Evolutionary conservation across 345 rosid species (phyloP), one percentile per base, ranked within the genome.

Genomic region (Turnera subulata): DNA sequence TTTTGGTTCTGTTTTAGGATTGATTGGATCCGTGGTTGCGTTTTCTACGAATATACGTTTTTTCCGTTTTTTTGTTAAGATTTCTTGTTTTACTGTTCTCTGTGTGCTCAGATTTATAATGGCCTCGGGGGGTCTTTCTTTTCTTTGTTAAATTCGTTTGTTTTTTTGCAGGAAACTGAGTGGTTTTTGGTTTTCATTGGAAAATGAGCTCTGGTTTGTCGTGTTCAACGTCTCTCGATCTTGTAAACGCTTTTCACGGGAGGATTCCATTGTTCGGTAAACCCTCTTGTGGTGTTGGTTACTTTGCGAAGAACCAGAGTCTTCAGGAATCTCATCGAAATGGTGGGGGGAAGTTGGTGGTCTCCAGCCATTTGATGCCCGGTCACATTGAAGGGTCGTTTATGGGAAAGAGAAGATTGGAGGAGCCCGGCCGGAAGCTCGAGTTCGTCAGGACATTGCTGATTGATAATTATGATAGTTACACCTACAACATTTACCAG

Each of bases 381-480:
- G 77, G 82, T 29, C 84, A 62, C 38, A 46, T 79, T 46, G 89
- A 89, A 66, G 88, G 78, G 66, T 69, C 79, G 14, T 76, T 71
- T 56, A 63, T 67, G 66, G 76, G 75, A 26, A 73, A 64, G 66
- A 72, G 72, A 61, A 63, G 50, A 35, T 54, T 72, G 54, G 65
- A 73, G 61, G 84, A 76, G 59, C 57, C 80, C 47, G 68, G 64
- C n/a, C 65, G 17, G 53, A 89, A 75, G 73, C 60, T 79, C 55
- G 85, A 83, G 16, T 70, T 69, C 53, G 88, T 89, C 35, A 85
- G 97, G 78, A 92, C 99, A 20, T 63, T 92, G 80, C 74, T 92
- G 56, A 82, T 92, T 46, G 99, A 92, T 72, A 92, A 89, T 66
- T 89, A 89, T 66, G 99, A 92, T 76, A 92, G 97, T 70, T 92